Evolutionary conservation across 108 stramenopile species (phyloP).

Genomic region (Ochromonas danica): DNA sequence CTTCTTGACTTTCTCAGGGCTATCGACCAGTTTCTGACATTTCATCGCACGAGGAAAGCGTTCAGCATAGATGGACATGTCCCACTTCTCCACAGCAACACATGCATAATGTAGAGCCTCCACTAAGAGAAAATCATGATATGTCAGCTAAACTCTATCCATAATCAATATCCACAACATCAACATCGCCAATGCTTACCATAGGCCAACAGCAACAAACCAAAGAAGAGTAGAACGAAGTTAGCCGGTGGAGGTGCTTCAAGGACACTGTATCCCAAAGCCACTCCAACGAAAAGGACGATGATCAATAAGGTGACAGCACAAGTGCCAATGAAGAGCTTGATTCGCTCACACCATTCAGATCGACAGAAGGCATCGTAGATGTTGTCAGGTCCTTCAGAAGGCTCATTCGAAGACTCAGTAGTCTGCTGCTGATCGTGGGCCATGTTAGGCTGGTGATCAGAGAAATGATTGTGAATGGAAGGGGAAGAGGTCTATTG

Average conservation of each 20-base stretch:
- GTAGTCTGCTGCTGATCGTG: too few relatives aligned
- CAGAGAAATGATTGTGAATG: too few relatives aligned
- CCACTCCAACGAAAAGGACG: neutral
- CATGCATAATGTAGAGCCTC: slow-evolving; percentile 7
- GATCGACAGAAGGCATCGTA: too few relatives aligned
- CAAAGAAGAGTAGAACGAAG: neutral
- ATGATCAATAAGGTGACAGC: neutral
- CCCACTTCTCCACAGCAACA: slow-evolving; percentile 23
- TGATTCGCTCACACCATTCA: neutral
- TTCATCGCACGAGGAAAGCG: slow-evolving; percentile 5
- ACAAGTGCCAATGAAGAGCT: neutral
- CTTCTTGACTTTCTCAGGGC: slow-evolving; percentile 10
- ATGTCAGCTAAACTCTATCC: too few relatives aligned
- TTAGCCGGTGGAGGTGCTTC: neutral
- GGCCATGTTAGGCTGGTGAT: too few relatives aligned
- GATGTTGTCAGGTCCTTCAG: too few relatives aligned
- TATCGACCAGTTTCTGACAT: neutral
- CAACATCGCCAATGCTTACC: too few relatives aligned
- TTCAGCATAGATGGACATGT: neutral
- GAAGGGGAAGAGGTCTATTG: too few relatives aligned
- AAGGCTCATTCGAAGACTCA: too few relatives aligned
- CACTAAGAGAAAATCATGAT: too few relatives aligned
- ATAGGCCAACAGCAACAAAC: slow-evolving; percentile 5
- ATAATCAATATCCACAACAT: too few relatives aligned
- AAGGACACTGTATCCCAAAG: neutral